Evolutionary conservation across 139 green algal species (phyloP).

Genomic region (Coelastrella sp.): DNA sequence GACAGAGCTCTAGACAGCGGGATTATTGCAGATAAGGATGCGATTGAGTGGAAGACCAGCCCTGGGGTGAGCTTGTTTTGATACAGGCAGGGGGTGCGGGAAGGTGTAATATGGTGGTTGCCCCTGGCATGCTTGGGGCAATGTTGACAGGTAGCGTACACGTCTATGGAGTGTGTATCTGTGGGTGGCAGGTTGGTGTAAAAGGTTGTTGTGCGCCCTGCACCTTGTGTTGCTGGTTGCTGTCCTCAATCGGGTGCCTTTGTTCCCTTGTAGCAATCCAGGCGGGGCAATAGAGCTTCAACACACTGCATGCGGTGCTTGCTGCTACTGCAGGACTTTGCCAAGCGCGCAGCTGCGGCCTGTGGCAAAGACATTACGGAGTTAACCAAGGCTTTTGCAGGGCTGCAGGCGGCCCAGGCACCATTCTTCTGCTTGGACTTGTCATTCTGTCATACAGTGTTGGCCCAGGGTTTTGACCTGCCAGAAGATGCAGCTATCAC

Average conservation of each 20-base stretch:
- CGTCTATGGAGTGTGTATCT: too few species aligned
- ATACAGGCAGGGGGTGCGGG: background rate
- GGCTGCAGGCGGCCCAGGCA: conserved; percentile 59
- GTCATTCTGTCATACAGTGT: conserved; percentile 83
- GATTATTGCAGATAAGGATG: conserved; percentile 59
- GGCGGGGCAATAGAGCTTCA: too few species aligned
- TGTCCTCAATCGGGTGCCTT: too few species aligned
- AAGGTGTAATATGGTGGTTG: background rate
- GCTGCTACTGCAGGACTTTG: conserved; percentile 57
- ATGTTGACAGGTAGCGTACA: background rate
- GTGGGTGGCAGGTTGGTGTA: background rate
- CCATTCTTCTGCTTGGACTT: conserved; percentile 97
- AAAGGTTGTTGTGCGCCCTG: background rate
- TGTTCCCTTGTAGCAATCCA: too few species aligned
- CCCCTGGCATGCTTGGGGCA: background rate
- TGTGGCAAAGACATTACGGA: conserved; percentile 45
- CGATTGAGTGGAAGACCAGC: conserved; percentile 57
- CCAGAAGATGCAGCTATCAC: conserved; percentile 44
- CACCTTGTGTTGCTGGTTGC: background rate
- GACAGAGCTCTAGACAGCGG: conserved; percentile 74
- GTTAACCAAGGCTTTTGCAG: background rate
- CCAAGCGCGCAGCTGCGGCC: conserved; percentile 46
- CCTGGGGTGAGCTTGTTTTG: conserved; percentile 48
- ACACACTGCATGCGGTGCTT: background rate
- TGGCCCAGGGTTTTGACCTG: conserved; percentile 67